Evolutionary conservation across 1,139 yeast genomes (phyloP).

Genomic region (Lodderomyces metapsilosis): DNA sequence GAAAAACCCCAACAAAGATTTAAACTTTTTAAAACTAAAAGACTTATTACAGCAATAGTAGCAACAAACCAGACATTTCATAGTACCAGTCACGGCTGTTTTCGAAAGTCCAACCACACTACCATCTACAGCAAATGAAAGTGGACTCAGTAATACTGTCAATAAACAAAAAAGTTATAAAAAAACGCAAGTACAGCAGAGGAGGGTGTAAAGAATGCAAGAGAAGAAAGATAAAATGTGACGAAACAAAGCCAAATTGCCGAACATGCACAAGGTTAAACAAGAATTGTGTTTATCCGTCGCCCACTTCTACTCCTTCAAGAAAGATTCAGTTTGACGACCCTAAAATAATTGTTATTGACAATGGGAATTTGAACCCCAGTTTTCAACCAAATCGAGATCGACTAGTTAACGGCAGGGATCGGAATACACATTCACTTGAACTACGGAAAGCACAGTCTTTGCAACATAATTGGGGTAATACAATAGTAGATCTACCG

Average conservation of each 20-base stretch:
- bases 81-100: no score
- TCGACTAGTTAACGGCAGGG: not conserved
- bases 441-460: no score
- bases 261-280: constrained; percentile 47
- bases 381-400: not conserved
- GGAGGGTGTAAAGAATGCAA: constrained; percentile 67
- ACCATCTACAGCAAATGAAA: not conserved
- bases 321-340: constrained; percentile 28
- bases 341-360: constrained; percentile 1
- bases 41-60: no score
- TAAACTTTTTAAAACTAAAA: no score
- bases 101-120: no score
- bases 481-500: no score
- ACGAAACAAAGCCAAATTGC: constrained; percentile 30
- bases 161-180: constrained; percentile 14
- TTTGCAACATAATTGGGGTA: no score
- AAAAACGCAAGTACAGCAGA: constrained; percentile 53
- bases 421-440: not conserved
- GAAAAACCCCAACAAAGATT: no score
- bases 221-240: constrained; percentile 57
- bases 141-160: not conserved
- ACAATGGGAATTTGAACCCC: not conserved
- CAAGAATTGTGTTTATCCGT: constrained; percentile 47
- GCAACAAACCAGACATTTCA: no score
- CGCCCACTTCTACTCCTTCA: constrained; percentile 5